These are phyloP conservation scores for Halophytophthora batemanensis DNA, from an alignment of 352 stramenopile genomes.

Conservation along the genomic window DNA sequence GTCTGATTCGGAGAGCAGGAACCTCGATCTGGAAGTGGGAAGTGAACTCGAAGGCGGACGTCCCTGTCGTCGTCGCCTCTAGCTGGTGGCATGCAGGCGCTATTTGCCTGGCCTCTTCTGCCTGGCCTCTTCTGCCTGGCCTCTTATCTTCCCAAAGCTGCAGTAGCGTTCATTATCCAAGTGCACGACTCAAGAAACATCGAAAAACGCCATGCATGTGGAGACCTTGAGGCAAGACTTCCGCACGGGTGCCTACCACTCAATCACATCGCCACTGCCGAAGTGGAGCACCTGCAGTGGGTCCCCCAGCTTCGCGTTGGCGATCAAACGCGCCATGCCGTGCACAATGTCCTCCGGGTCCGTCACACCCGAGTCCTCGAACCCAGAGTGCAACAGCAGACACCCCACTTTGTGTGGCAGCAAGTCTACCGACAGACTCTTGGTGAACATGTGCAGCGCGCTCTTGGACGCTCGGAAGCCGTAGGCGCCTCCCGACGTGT, in stretches of 20 bases:
- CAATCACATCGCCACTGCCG: conserved; percentile 43
- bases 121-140: too few relatives aligned
- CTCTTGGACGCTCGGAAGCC: conserved; percentile 78
- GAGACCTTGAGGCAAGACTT: too few relatives aligned
- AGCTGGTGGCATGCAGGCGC: too few relatives aligned
- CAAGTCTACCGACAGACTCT: conserved; percentile 50
- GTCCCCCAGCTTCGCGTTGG: conserved; percentile 42
- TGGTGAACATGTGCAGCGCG: conserved; percentile 75
- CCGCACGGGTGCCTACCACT: conserved; percentile 52
- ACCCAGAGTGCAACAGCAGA: conserved; percentile 54
- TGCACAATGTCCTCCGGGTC: conserved; percentile 47
- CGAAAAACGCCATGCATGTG: too few relatives aligned
- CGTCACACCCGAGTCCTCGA: conserved; percentile 58
- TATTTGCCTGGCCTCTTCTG: too few relatives aligned
- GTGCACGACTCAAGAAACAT: too few relatives aligned
- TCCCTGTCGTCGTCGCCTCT: too few relatives aligned
- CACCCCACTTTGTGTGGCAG: conserved; percentile 50
- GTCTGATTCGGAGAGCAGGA: too few relatives aligned
- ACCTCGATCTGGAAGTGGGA: too few relatives aligned
- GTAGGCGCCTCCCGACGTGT: conserved; percentile 50
- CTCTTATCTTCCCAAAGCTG: too few relatives aligned
- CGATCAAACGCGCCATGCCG: conserved; percentile 54
- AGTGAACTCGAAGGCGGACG: too few relatives aligned
- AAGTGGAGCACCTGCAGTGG: conserved; percentile 56
- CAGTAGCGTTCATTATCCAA: too few relatives aligned